phyloP scores from a whole-genome alignment of 345 rosid genomes.

The Sonneratia caseolaris region DNA sequence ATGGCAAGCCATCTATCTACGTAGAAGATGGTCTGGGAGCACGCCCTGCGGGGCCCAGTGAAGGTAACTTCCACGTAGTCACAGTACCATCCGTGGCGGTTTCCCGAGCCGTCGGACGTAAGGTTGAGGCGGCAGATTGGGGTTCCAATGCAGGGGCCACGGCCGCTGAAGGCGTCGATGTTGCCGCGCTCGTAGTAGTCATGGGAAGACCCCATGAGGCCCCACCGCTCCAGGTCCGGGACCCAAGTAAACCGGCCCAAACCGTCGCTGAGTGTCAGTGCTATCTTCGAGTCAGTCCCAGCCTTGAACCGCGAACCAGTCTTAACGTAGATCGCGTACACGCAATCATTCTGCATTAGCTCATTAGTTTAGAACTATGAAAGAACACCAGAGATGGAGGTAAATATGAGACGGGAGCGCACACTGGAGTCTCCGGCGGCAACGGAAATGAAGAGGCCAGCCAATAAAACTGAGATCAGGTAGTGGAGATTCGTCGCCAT shows the following conservation, averaged over 20 bases:
- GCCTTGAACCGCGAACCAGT: slow-evolving; percentile 27
- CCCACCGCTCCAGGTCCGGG: slow-evolving; percentile 24
- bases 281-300: slow-evolving; percentile 37
- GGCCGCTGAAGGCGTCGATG: slow-evolving; percentile 33
- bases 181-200: slow-evolving; percentile 36
- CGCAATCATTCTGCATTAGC: slow-evolving; percentile 15
- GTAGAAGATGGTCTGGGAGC: slow-evolving; percentile 22
- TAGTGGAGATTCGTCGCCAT: background rate
- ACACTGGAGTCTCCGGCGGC: slow-evolving; percentile 10
- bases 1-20: slow-evolving; percentile 37
- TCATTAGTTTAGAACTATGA: background rate
- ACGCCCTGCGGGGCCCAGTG: slow-evolving; percentile 22
- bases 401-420: background rate
- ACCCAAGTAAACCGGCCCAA: slow-evolving; percentile 19
- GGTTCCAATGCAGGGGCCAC: slow-evolving; percentile 24
- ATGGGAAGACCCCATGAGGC: slow-evolving; percentile 31
- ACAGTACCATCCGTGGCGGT: slow-evolving; percentile 44
- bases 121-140: slow-evolving; percentile 39
- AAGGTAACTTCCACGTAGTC: slow-evolving; percentile 37
- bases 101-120: slow-evolving; percentile 38
- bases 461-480: slow-evolving; percentile 3
- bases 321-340: slow-evolving; percentile 30
- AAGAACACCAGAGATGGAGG: background rate
- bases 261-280: slow-evolving; percentile 20
- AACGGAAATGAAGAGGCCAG: slow-evolving; percentile 3